Evolutionary conservation across 2,329 filamentous ascomycete species (phyloP), one percentile per base, ranked within the genome.

Genomic region (Stagonosporopsis chrysanthemi): DNA sequence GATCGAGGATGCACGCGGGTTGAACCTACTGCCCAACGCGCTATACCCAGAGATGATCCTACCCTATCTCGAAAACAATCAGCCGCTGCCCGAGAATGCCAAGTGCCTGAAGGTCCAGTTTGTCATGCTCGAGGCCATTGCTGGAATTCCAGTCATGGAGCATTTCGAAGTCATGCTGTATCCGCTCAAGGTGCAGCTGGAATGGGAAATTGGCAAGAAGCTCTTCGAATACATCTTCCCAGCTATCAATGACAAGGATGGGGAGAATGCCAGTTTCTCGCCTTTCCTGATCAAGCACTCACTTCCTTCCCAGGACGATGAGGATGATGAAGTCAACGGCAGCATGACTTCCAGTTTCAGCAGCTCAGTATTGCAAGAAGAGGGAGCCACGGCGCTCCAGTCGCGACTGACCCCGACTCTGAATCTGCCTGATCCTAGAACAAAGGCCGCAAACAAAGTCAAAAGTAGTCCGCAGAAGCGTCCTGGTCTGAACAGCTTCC

Each of bases 171-270:
- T 99, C 52, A 92, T 93, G 52, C 80, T 99, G 19, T 93, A 96
- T 75, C 96, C 95, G 0, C 85, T 99, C 74, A 96, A 92, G 76
- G 88, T 99, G 22, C 95, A 99, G 74, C 82, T 99, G 33, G 95
- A 99, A 77, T 89, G 88, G 33, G 93, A 98, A 67, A 88, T 97
- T 45, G 94, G 93, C 41, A 94, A 96, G 79, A 92, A 90, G 65
- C 82, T 99, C 2, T 97, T 99, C 66, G 93, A 97, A 78, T 99
- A 99, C 77, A 92, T 99, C 66, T 99, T 99, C 81, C 96, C 95
- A 0, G 91, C 90, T 11, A 86, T 91, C 65, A 88, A 88, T 75
- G 77, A 74, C 66, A 79, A 77, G 53, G 76, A 73, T 12, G 43
- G 22, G n/a, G 54, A 57, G 12, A 77, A 78, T 29, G 85, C 84